Evolutionary conservation across 2,329 filamentous ascomycete species (phyloP), one percentile per base, ranked within the genome.

Genomic region (Aureobasidium sp.): DNA sequence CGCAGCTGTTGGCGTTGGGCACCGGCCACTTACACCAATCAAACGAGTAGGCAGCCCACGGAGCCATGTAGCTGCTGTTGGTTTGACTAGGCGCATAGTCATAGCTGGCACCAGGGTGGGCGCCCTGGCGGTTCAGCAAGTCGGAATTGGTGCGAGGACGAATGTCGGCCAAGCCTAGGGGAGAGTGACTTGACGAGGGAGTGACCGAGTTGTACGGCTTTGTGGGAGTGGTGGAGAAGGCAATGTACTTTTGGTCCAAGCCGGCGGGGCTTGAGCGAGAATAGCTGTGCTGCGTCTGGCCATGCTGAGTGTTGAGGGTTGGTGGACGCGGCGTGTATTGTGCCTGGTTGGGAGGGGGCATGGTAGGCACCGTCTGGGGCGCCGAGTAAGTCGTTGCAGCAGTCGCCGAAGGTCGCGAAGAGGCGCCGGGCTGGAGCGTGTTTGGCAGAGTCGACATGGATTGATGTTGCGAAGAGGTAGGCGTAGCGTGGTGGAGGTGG

Each of bases 11-110:
- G 29, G 68, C 68, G 30, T 74, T 74, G 35, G 89, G 82, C 2
- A 91, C 84, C 14, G 87, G 83, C 91, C 93, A 98, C 71, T 98
- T 98, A 75, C 93, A 98, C 93, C 93, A 98, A 72, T 98, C 93
- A 63, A 95, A 91, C 11, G 93, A 91, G 68, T 97, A 98, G 53
- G 95, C 84, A 12, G 90, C 86, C 89, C 93, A 98, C 0, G 91
- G 90, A 4, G 91, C 90, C 58, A 95, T 73, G 66, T 96, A 95
- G 68, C 91, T 96, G 75, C 89, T 95, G 58, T 91, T 94, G 5
- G 66, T 87, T 70, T 66, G 85, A 57, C 81, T 67, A 65, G 81
- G 80, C 58, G 81, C 80, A 48, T 82, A 75, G 63, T 90, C 86
- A 65, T 85, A 85, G 48, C 69, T 70, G 12, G 63, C 68, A 39